Conservation (phyloP, 2,329 filamentous ascomycete genomes). For the Aspergillus novoparasiticus region DNA sequence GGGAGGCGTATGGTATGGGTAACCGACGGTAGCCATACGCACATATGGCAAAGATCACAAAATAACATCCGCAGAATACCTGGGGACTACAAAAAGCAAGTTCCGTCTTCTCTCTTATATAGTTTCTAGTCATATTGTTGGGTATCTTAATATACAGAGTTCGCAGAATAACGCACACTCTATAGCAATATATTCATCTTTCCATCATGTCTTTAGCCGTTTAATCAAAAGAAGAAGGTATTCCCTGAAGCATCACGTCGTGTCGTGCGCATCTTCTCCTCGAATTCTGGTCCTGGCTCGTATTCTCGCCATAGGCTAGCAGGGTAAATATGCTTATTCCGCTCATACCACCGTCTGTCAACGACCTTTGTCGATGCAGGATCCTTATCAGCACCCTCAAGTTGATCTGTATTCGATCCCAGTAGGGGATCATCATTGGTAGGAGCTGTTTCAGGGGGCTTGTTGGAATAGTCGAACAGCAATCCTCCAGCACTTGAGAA, state of each 20-base stretch:
- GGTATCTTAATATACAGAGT: conserved; percentile 17
- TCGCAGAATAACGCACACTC: conserved; percentile 8
- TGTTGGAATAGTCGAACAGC: conserved; percentile 74
- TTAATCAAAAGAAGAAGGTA: conserved; percentile 75
- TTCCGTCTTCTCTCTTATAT: not conserved
- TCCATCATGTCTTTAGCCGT: conserved; percentile 15
- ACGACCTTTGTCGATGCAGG: conserved; percentile 87
- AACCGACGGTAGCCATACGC: not conserved
- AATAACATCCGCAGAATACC: not conserved
- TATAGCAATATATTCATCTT: conserved; percentile 10
- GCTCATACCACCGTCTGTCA: conserved; percentile 93
- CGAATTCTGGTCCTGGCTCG: conserved; percentile 80
- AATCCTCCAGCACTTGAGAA: conserved; percentile 72
- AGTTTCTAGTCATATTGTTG: not conserved
- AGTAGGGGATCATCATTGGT: conserved; percentile 43
- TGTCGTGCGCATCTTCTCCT: conserved; percentile 65
- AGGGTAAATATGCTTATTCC: conserved; percentile 97
- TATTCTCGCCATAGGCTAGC: conserved; percentile 96
- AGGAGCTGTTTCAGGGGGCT: conserved; percentile 34
- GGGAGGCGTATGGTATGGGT: not conserved
- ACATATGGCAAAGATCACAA: not conserved
- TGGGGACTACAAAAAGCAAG: not conserved
- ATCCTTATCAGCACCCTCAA: conserved; percentile 79
- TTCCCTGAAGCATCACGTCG: conserved; percentile 87
- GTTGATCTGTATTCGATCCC: conserved; percentile 54